Base-by-base conservation (phyloP, 2,329 filamentous ascomycete genomes). In the Stagonosporopsis cucurbitacearum region DNA sequence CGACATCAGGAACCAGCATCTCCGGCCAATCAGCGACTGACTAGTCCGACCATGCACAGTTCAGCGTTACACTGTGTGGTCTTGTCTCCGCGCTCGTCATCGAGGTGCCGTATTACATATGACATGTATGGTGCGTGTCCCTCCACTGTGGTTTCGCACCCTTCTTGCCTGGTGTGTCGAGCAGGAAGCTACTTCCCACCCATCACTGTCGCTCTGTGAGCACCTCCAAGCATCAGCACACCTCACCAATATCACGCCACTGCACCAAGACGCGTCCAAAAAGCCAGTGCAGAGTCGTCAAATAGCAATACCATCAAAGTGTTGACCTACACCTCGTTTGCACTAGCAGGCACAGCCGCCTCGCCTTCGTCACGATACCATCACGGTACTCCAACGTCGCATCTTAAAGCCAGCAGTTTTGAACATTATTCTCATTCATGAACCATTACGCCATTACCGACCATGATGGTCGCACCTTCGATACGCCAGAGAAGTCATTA, bases 401-500 rank as follows among this genome's bases (percentile, higher is more conserved):
- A 36, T 33, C 17, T 19, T 19, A 17, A 23, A n/a, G 30, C 6
- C 44, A 26, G 36, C 3, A 28, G 2, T 17, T 28, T 37, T 37
- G 6, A n/a, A 33, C 28, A 33, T 42, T 30, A 26, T 40, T 54
- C n/a, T 46, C 53, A 51, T 56, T 56, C 53, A 26, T 56, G 23
- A 42, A 25, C 42, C 42, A 56, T 56, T 47, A 51, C 47, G 42
- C 53, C 47, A 56, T 56, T 32, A 48, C 20, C 50, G 54, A 61
- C 58, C 56, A 54, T 54, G 44, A 58, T 43, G 40, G 54, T 26
- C 55, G 42, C 35, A 36, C 43, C 44, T 26, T 59, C 57, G 57
- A 54, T 59, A 62, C 62, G 56, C 58, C 62, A 42, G 36, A 47
- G 63, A 53, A 64, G 60, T 58, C 53, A 58, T 6, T 1, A 15